Conservation (phyloP, 2,329 filamentous ascomycete genomes). For the Xylariaceae sp. region DNA sequence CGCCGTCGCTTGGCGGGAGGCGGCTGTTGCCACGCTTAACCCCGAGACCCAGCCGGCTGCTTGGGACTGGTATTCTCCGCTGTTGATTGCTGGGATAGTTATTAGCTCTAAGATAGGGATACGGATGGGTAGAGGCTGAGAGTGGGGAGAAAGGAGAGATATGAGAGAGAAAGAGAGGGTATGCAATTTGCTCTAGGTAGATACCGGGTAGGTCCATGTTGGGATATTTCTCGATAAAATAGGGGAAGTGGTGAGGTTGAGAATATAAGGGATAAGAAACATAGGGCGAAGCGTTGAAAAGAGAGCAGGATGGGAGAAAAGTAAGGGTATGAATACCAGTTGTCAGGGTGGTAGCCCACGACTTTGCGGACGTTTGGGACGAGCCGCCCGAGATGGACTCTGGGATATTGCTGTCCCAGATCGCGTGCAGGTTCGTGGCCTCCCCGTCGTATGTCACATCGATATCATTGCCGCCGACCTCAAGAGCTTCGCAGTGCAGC, state of each 20-base stretch:
- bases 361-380: slow-evolving; percentile 43
- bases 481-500: slow-evolving; percentile 58
- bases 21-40: slow-evolving; percentile 41
- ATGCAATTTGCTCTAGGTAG: too few relatives aligned
- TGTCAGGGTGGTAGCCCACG: slow-evolving; percentile 47
- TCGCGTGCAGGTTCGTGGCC: slow-evolving; percentile 62
- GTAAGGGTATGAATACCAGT: slow-evolving; percentile 31
- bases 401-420: slow-evolving; percentile 67
- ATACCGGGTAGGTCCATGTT: too few relatives aligned
- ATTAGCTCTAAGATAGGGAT: neutral
- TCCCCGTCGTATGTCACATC: slow-evolving; percentile 57
- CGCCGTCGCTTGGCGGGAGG: slow-evolving; percentile 38
- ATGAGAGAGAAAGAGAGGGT: too few relatives aligned
- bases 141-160: too few relatives aligned
- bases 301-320: too few relatives aligned
- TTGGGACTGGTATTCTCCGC: slow-evolving; percentile 44
- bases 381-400: slow-evolving; percentile 50
- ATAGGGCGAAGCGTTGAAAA: too few relatives aligned
- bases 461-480: slow-evolving; percentile 63
- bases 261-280: too few relatives aligned
- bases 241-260: too few relatives aligned
- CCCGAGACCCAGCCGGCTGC: slow-evolving; percentile 46
- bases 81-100: slow-evolving; percentile 42
- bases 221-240: too few relatives aligned
- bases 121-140: neutral